Evolutionary conservation across 352 stramenopile genomes (phyloP), one percentile per base, ranked within the genome.

Genomic region (Hyphochytrium catenoides): DNA sequence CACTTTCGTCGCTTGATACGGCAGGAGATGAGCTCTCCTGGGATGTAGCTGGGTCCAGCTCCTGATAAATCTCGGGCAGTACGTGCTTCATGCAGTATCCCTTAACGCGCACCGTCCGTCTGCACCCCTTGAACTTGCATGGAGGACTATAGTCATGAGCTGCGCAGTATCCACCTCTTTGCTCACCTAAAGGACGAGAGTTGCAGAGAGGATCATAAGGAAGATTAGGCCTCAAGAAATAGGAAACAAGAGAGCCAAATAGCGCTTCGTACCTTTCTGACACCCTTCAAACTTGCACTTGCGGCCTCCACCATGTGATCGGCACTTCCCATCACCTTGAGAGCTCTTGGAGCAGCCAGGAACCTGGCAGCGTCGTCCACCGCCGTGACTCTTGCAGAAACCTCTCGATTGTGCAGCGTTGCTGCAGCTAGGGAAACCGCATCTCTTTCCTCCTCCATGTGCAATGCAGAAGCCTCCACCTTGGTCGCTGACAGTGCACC

Each of bases 31-130:
- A n/a, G n/a, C n/a, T n/a, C n/a, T n/a, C n/a, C n/a, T n/a, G n/a
- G n/a, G n/a, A n/a, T n/a, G n/a, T n/a, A n/a, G n/a, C n/a, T n/a
- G n/a, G n/a, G n/a, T n/a, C n/a, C n/a, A n/a, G n/a, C n/a, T n/a
- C n/a, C n/a, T n/a, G n/a, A n/a, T n/a, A n/a, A n/a, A n/a, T n/a
- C n/a, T n/a, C n/a, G n/a, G n/a, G 26, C 12, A n/a, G 26, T 30
- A n/a, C 61, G 54, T 77, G 69, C 5, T 65, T 77, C 53, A 81
- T 78, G 53, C 69, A 84, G 36, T 78, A 75, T 14, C 62, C 64
- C 48, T 78, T 77, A 47, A 66, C 74, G 34, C 62, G 61, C 28
- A 75, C 61, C 8, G 59, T 59, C 18, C 61, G 61, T n/a, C 64
- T 53, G 33, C 62, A 75, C 25, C 52, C 61, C n/a, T n/a, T n/a